Evolutionary conservation across 148 eudicot genomes (phyloP), one percentile per base, ranked within the genome.

Genomic region (Heliosperma pusillum): DNA sequence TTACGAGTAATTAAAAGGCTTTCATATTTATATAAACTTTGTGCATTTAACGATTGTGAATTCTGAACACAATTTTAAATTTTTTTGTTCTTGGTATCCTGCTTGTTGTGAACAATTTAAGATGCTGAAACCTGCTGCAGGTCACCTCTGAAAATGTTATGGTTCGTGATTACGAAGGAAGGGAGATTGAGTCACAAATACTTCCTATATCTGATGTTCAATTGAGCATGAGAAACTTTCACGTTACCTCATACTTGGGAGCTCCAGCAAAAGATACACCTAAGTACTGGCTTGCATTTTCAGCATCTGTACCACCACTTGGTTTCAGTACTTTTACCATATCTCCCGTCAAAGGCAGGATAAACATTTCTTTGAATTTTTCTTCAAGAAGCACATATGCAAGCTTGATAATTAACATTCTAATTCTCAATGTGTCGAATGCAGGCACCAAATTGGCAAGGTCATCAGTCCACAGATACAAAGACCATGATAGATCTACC

Each of bases 221-320:
- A 68, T 74, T 88, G 74, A 73, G 73, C 70, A 67, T 82, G 62
- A 86, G 96, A 73, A 83, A 83, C 42, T 85, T 78, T 77, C 87
- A 87, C 30, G 85, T 80, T 19, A 79, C 73, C 66, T 87, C 96
- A 50, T 87, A 90, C 77, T 71, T 90, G 83, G 96, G 88, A 55
- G 50, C 74, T 79, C 66, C 83, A 60, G 71, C 68, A 6, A 79
- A 76, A 79, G 88, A 82, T 52, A 69, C 76, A 29, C 76, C 84
- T 6, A 88, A 86, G 71, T 90, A 82, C 73, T 88, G 89, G 90
- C 92, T 90, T 70, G 89, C 82, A 66, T 90, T 90, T 74, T 70
- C 82, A 62, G 96, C 86, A 60, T 87, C 88, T 77, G 86, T 87
- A 73, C 96, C 92, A 66, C 90, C 96, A 64, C 86, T 90, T 82